A percentile compares a stretch with the other conserved stretches of the same genome.
Evolutionary conservation across 768 basidiomycete species (phyloP).

Genomic region (Neoboletus brunneissimus): DNA sequence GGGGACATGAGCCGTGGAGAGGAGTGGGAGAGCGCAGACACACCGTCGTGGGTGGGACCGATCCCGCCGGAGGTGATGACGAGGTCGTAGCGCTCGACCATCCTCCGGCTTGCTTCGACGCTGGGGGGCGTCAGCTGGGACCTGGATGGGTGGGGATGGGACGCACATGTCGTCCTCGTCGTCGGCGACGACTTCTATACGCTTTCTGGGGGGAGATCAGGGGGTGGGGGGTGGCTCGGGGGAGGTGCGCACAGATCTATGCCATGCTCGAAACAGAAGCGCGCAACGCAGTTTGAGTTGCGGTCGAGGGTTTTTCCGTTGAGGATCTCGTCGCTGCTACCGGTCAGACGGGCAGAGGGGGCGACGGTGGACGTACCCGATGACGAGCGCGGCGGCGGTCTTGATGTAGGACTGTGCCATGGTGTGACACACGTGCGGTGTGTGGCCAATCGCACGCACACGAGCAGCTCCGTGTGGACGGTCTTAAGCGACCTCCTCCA

Average conservation of each 20-base stretch:
- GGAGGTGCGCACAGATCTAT: slow-evolving; percentile 58
- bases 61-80: slow-evolving; percentile 92
- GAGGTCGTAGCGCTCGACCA: slow-evolving; percentile 82
- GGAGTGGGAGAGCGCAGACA: slow-evolving; percentile 9
- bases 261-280: slow-evolving; percentile 86
- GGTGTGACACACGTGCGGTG: slow-evolving; percentile 26
- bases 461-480: slow-evolving; percentile 16
- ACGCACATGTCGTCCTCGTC: slow-evolving; percentile 79
- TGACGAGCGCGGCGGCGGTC: slow-evolving; percentile 68
- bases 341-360: not conserved
- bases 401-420: too few relatives aligned
- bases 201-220: slow-evolving; percentile 49
- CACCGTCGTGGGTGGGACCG: slow-evolving; percentile 88
- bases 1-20: not conserved
- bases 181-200: slow-evolving; percentile 89
- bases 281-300: slow-evolving; percentile 85
- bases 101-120: slow-evolving; percentile 77
- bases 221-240: not conserved
- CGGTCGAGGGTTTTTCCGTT: slow-evolving; percentile 87
- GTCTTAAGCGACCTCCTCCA: slow-evolving; percentile 3
- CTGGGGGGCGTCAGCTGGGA: slow-evolving; percentile 37
- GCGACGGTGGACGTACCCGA: slow-evolving; percentile 74
- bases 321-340: slow-evolving; percentile 77
- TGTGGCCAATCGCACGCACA: slow-evolving; percentile 29
- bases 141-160: not conserved